These are phyloP conservation scores for Metschnikowia baotianmanensis DNA, from an alignment of 805 yeast species.

Conservation along the genomic window DNA sequence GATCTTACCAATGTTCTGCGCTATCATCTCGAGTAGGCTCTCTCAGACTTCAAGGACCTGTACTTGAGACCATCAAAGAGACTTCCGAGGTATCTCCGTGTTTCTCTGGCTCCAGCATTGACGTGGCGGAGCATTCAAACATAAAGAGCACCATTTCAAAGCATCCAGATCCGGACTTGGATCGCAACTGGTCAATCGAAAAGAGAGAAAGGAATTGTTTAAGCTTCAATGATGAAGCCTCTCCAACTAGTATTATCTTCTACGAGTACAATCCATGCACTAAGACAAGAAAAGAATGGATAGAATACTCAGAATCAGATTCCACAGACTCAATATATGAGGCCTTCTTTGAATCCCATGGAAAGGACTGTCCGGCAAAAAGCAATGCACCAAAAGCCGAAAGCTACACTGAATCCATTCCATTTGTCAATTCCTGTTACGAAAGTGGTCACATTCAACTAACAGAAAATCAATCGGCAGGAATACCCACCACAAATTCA, in stretches of 20 bases:
- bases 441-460: too few relatives aligned
- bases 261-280: constrained; percentile 9
- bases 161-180: too few relatives aligned
- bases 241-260: not conserved
- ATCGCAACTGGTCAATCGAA: too few relatives aligned
- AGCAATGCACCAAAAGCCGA: too few relatives aligned
- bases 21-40: not conserved
- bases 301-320: constrained; percentile 8
- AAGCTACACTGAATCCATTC: too few relatives aligned
- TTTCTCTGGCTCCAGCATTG: not conserved
- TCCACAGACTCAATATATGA: constrained; percentile 1
- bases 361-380: not conserved
- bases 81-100: not conserved
- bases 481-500: not conserved
- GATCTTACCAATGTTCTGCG: not conserved
- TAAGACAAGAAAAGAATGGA: constrained; percentile 8
- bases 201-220: too few relatives aligned
- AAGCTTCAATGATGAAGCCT: too few relatives aligned
- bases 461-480: not conserved
- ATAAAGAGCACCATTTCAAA: too few relatives aligned
- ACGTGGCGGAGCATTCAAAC: not conserved
- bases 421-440: too few relatives aligned
- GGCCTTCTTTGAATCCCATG: constrained; percentile 1
- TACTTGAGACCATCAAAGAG: not conserved
- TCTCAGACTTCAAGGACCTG: not conserved